phyloP scores from a whole-genome alignment of 2,329 filamentous ascomycete genomes.

The Exophiala mesophila region DNA sequence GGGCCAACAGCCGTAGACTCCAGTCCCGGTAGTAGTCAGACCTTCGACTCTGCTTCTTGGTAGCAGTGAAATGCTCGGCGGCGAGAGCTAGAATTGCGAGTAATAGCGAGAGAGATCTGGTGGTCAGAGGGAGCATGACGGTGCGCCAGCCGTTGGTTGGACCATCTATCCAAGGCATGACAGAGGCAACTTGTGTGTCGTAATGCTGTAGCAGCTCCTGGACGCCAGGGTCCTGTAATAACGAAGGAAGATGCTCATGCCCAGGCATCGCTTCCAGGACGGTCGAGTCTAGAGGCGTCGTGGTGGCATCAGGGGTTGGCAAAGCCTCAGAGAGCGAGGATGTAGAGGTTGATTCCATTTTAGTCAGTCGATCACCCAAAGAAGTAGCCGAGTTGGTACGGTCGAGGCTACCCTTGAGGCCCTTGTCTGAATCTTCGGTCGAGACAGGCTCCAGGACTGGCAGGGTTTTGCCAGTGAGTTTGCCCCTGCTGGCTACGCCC shows the following conservation, averaged over 20 bases:
- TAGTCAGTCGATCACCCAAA: slow-evolving; percentile 1
- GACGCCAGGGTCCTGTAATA: slow-evolving; percentile 9
- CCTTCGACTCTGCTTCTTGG: slow-evolving; percentile 1
- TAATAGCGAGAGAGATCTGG: slow-evolving; percentile 24
- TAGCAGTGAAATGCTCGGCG: slow-evolving; percentile 23
- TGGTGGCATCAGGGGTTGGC: background rate
- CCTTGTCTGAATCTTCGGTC: background rate
- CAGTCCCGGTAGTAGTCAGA: slow-evolving; percentile 13
- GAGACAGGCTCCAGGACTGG: slow-evolving; percentile 17
- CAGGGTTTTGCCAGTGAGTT: slow-evolving; percentile 16
- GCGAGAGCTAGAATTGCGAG: slow-evolving; percentile 27
- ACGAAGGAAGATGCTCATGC: slow-evolving; percentile 4
- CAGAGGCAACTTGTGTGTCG: slow-evolving; percentile 22
- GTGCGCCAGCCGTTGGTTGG: slow-evolving; percentile 28
- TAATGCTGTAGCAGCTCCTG: slow-evolving; percentile 28
- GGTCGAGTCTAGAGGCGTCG: background rate
- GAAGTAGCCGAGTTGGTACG: background rate
- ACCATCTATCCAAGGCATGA: slow-evolving; percentile 29
- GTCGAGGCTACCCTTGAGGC: background rate
- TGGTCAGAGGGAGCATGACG: slow-evolving; percentile 27
- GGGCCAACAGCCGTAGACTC: slow-evolving; percentile 12
- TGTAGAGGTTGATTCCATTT: background rate
- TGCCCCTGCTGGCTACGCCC: slow-evolving; percentile 27
- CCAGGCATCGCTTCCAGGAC: slow-evolving; percentile 6
- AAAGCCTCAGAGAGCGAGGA: slow-evolving; percentile 1